These are phyloP conservation scores for Sclerotinia minor DNA, from an alignment of 2,329 filamentous ascomycete species.

Conservation along the genomic window DNA sequence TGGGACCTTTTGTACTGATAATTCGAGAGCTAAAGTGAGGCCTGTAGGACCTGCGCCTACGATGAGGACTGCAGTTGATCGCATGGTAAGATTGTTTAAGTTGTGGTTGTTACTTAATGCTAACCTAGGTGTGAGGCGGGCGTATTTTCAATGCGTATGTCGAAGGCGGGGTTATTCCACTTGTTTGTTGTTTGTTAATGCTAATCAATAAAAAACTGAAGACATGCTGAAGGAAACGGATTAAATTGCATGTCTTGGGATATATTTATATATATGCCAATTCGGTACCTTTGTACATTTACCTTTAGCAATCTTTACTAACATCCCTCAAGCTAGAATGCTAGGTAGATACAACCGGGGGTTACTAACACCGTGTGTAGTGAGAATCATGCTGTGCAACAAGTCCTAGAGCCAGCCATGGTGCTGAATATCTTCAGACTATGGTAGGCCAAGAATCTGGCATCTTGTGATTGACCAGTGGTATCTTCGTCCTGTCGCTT, in stretches of 20 bases:
- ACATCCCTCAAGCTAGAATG: neutral
- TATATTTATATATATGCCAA: neutral
- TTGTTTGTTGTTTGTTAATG: neutral
- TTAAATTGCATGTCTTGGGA: neutral
- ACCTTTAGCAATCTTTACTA: neutral
- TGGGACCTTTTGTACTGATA: conserved; percentile 41
- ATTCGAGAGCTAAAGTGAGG: conserved; percentile 46
- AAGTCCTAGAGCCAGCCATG: neutral
- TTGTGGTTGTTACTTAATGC: neutral
- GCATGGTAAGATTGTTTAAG: conserved; percentile 11
- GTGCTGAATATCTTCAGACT: neutral
- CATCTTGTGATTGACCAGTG: neutral
- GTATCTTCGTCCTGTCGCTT: neutral
- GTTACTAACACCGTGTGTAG: neutral
- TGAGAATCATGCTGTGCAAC: conserved; percentile 2
- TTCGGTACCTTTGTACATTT: neutral
- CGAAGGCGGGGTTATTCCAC: neutral
- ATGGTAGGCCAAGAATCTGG: neutral
- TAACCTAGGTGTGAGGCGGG: neutral
- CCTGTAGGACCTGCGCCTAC: conserved; percentile 50
- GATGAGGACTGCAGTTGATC: conserved; percentile 45
- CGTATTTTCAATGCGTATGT: neutral
- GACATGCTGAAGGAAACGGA: neutral
- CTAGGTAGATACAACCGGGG: conserved; percentile 1
- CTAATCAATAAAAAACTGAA: neutral